A percentile compares a stretch with the other conserved stretches of the same genome.
These are phyloP conservation scores for Neurospora tetraspora DNA, from an alignment of 495 filamentous ascomycete genomes.

Conservation along the genomic window DNA sequence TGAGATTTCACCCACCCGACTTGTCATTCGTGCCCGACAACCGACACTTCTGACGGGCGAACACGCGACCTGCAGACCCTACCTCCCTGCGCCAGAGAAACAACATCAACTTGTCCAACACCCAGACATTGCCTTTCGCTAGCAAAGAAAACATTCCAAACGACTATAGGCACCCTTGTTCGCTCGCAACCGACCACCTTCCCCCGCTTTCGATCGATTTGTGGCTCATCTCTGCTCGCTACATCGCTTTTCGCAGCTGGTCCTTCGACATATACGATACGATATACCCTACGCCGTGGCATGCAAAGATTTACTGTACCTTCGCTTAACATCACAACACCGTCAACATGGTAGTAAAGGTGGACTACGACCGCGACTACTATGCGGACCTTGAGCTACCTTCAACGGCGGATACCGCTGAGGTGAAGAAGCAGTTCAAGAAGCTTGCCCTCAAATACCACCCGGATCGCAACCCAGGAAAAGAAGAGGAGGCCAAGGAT, in stretches of 20 bases:
- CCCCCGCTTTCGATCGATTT: background rate
- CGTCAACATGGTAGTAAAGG: conserved; percentile 56
- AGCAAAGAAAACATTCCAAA: background rate
- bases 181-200: background rate
- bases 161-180: background rate
- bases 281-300: background rate
- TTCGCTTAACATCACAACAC: background rate
- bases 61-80: background rate
- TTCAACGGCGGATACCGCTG: conserved; percentile 50
- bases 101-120: background rate
- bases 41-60: background rate
- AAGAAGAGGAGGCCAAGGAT: conserved; percentile 63
- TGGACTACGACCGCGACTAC: conserved; percentile 67
- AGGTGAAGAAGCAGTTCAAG: conserved; percentile 79
- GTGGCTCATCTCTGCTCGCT: background rate
- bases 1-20: background rate
- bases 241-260: background rate
- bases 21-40: background rate
- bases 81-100: background rate
- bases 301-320: background rate
- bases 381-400: conserved; percentile 73
- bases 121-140: background rate
- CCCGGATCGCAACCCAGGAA: conserved; percentile 81
- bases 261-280: background rate
- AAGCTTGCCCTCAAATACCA: conserved; percentile 81